Evolutionary conservation across 1,284 basidiomycete genomes (phyloP).

Genomic region (Marasmius oreades): DNA sequence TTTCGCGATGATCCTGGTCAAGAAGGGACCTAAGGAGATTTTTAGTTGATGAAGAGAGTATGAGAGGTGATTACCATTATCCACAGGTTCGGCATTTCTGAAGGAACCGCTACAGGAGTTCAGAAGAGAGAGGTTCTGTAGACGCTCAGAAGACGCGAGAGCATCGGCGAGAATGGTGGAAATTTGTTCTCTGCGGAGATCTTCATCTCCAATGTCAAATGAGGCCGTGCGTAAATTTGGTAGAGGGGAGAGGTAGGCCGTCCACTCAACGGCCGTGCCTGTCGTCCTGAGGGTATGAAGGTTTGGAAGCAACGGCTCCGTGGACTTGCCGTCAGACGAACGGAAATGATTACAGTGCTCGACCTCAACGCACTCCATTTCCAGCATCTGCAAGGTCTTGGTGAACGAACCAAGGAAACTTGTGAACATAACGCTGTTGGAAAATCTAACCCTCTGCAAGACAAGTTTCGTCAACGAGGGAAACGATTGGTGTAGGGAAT

Average conservation of each 20-base stretch:
- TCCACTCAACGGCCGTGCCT: not conserved
- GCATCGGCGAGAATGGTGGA: not conserved
- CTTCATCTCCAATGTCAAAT: not conserved
- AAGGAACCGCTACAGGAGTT: not conserved
- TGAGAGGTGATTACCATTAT: not conserved
- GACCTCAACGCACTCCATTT: not conserved
- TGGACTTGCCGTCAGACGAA: not conserved
- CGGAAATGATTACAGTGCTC: not conserved
- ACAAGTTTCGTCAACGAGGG: not conserved
- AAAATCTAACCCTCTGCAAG: not conserved
- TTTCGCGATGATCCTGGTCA: not conserved
- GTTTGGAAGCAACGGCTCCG: not conserved
- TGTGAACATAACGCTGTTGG: not conserved
- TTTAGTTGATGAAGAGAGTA: not conserved
- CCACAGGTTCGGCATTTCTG: not conserved
- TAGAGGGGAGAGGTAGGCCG: not conserved
- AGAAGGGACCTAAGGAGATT: not conserved
- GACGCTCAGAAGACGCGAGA: not conserved
- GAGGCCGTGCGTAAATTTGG: not conserved
- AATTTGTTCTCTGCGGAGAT: not conserved
- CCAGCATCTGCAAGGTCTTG: not conserved
- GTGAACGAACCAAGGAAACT: not conserved
- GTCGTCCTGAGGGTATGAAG: not conserved
- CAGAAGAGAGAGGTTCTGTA: not conserved
- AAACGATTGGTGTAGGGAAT: not conserved